Evolutionary conservation across 2,329 filamentous ascomycete species (phyloP).

Genomic region (Talaromyces sp.): DNA sequence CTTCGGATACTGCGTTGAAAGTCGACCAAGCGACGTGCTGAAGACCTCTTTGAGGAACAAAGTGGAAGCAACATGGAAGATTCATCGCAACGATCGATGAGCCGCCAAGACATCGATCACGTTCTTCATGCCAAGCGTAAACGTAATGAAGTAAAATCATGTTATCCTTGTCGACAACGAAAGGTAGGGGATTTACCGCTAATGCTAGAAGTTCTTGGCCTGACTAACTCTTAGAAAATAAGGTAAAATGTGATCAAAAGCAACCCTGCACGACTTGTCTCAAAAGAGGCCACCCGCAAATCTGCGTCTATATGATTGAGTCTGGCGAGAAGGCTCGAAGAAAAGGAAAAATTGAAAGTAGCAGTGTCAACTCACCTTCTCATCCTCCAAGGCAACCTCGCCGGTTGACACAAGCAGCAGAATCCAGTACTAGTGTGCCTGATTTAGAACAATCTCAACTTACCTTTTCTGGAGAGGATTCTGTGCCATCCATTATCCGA

Average conservation of each 20-base stretch:
- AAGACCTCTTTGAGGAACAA: not conserved
- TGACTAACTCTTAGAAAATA: conserved; percentile 6
- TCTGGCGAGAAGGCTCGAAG: not conserved
- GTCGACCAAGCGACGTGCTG: not conserved
- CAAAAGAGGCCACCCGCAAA: conserved; percentile 20
- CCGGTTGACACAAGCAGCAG: not conserved
- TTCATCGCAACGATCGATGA: not conserved
- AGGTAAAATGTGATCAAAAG: conserved; percentile 29
- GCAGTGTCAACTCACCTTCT: not conserved
- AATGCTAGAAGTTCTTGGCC: too few relatives aligned
- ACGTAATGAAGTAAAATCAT: conserved; percentile 25
- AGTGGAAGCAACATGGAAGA: not conserved
- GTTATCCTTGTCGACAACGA: conserved; percentile 31
- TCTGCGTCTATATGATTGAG: not conserved
- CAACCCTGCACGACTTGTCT: conserved; percentile 25
- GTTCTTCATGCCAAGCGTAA: not conserved
- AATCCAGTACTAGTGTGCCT: not conserved
- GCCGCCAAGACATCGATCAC: not conserved
- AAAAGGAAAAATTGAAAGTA: not conserved
- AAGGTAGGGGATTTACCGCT: not conserved
- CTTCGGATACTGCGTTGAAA: not conserved
- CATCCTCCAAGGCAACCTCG: not conserved
- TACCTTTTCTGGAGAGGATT: conserved; percentile 25
- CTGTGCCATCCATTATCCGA: conserved; percentile 25
- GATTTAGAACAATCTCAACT: not conserved